Evolutionary conservation across 2,329 filamentous ascomycete species (phyloP).

Genomic region (Penicillium frequentans): DNA sequence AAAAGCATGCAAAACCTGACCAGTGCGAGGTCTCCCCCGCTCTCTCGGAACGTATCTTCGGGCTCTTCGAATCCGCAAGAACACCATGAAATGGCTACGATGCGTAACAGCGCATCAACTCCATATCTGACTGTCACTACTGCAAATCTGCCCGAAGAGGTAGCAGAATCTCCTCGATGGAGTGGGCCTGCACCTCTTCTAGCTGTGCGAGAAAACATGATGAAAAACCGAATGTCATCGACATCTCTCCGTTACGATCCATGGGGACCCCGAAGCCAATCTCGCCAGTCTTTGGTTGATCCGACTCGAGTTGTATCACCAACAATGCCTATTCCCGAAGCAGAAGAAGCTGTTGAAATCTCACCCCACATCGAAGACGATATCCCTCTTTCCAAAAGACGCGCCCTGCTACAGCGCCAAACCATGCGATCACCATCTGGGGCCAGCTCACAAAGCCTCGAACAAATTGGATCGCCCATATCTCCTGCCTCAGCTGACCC

Average conservation of each 20-base stretch:
- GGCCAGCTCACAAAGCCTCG: conserved; percentile 45
- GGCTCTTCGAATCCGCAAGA: conserved; percentile 6
- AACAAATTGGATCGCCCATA: conserved; percentile 12
- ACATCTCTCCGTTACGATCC: conserved; percentile 35
- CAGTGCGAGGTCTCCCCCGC: conserved; percentile 1
- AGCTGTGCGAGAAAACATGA: conserved; percentile 54
- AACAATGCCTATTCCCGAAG: conserved; percentile 23
- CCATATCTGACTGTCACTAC: conserved; percentile 22
- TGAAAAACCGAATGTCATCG: conserved; percentile 43
- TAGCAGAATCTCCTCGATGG: conserved; percentile 23
- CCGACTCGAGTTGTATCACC: conserved; percentile 17
- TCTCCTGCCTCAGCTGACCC: conserved; percentile 5
- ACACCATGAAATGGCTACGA: background rate
- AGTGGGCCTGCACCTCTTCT: conserved; percentile 49
- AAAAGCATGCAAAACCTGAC: conserved; percentile 5
- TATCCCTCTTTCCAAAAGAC: conserved; percentile 69
- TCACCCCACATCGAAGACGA: conserved; percentile 57
- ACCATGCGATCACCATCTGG: conserved; percentile 49
- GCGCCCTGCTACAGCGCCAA: conserved; percentile 60
- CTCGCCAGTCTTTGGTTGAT: conserved; percentile 26
- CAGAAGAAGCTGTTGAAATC: conserved; percentile 14
- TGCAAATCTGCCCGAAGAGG: conserved; percentile 13
- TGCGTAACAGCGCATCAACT: conserved; percentile 19
- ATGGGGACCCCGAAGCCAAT: conserved; percentile 27
- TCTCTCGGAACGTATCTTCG: conserved; percentile 16